Base-by-base conservation (phyloP, 768 basidiomycete species). In the Boletellus ananiceps region DNA sequence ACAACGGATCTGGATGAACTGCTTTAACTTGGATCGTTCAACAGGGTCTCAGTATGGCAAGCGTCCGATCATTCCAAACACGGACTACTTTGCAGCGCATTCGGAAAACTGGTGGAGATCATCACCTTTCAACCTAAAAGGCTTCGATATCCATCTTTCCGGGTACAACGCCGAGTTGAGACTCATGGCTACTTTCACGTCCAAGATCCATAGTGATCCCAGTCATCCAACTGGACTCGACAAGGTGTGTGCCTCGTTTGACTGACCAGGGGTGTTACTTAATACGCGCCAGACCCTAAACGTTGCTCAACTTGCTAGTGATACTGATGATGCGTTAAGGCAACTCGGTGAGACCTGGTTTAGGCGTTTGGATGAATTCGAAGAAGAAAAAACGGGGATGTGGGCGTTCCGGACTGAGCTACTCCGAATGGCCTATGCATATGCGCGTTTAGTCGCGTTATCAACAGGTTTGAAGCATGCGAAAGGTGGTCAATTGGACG, bases 11-110 rank as follows among this genome's bases (percentile, higher is more conserved):
- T 97, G 93, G 93, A 69, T 95, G 49, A 88, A 85, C 62, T 93
- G 90, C 67, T 90, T 86, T 70, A 91, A 93, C 67, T 71, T 95
- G 36, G 93, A 97, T 66, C 84, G 91, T 19, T 93, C 91, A 5
- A 86, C 88, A 8, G 84, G 88, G 4, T 85, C 83, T 15, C 86
- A 93, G 65, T 92, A 94, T 67, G 93, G 93, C 47, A 92, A 92
- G 68, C 79, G 82, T 0, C 83, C 88, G 15, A 89, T 88, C 39
- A 84, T 96, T 63, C 75, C 75, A 52, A 81, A 86, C 56, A 74
- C 76, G 7, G 88, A 90, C 68, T 93, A 88, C 64, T 84, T 84
- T 50, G 84, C 86, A 14, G 76, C 73, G 47, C 83, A 85, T 57
- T 84, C 81, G 1, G 79, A 78, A 47, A 69, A 79, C 47, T 89